Conservation (phyloP, 2,329 filamentous ascomycete species). For the Epichloe baconii region DNA sequence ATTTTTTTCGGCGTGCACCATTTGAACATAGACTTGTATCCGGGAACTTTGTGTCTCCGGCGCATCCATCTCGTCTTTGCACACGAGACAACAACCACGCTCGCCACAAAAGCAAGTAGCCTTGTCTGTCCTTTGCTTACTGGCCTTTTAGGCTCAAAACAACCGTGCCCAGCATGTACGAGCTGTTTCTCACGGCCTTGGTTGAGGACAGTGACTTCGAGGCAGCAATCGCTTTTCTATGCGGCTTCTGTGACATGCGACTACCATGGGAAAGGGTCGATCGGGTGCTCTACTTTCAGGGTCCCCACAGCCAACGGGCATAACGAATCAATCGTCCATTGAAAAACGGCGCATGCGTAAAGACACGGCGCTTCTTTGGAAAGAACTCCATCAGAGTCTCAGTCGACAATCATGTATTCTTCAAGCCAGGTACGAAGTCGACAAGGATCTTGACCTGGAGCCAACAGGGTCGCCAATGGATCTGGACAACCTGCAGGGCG, state of each 20-base stretch:
- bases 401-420: constrained; percentile 43
- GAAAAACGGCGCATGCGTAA: constrained; percentile 26
- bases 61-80: background rate
- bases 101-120: background rate
- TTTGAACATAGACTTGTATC: background rate
- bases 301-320: constrained; percentile 32
- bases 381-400: constrained; percentile 40
- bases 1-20: background rate
- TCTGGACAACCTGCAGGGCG: constrained; percentile 31
- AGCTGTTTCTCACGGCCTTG: constrained; percentile 43
- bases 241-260: constrained; percentile 43
- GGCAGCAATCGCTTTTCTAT: constrained; percentile 37
- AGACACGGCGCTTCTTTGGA: constrained; percentile 31
- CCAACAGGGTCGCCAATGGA: constrained; percentile 19
- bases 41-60: background rate
- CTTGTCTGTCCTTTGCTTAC: background rate
- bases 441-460: constrained; percentile 34
- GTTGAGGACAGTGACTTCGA: constrained; percentile 37
- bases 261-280: constrained; percentile 33
- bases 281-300: constrained; percentile 41
- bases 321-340: constrained; percentile 28
- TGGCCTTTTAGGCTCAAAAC: background rate
- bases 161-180: constrained; percentile 32
- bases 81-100: background rate
- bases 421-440: constrained; percentile 40